These are phyloP conservation scores for Mariannaea sp. DNA, from an alignment of 2,329 filamentous ascomycete species.

Conservation along the genomic window DNA sequence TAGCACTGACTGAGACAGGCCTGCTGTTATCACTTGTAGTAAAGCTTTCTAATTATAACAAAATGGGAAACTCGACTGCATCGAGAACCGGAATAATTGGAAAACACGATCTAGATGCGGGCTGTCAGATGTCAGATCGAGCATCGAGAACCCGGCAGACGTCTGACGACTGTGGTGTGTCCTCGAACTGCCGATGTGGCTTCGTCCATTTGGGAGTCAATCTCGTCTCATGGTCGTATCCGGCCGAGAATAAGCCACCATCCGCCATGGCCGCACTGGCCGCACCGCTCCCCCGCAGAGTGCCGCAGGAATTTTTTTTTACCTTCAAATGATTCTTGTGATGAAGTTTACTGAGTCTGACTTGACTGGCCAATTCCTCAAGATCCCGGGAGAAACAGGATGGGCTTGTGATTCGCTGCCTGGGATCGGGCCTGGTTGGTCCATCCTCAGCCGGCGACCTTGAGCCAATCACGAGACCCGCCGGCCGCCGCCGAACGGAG, in stretches of 20 bases:
- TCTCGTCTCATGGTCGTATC: conserved; percentile 13
- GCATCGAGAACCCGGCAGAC: conserved; percentile 10
- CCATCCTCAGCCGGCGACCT: conserved; percentile 13
- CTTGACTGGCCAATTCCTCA: not conserved
- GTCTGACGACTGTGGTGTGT: conserved; percentile 29
- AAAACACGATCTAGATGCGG: not conserved
- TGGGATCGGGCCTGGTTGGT: conserved; percentile 19
- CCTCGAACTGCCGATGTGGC: conserved; percentile 6
- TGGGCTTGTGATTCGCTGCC: conserved; percentile 16
- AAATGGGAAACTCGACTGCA: not conserved
- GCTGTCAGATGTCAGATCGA: conserved; percentile 17
- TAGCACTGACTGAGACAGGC: too few relatives aligned
- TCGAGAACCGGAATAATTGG: conserved; percentile 9
- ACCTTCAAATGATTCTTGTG: not conserved
- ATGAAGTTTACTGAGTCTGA: not conserved
- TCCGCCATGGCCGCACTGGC: conserved; percentile 21
- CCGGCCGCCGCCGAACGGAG: conserved; percentile 35
- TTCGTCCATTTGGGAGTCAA: conserved; percentile 22
- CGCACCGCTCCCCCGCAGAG: conserved; percentile 8
- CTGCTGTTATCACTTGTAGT: too few relatives aligned
- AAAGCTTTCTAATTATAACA: too few relatives aligned
- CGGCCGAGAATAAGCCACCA: conserved; percentile 17
- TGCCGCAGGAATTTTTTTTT: not conserved
- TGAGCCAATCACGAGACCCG: conserved; percentile 31
- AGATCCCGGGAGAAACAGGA: conserved; percentile 36